phyloP scores from a whole-genome alignment of 805 yeast species.

The Metschnikowia kunwiensis region DNA sequence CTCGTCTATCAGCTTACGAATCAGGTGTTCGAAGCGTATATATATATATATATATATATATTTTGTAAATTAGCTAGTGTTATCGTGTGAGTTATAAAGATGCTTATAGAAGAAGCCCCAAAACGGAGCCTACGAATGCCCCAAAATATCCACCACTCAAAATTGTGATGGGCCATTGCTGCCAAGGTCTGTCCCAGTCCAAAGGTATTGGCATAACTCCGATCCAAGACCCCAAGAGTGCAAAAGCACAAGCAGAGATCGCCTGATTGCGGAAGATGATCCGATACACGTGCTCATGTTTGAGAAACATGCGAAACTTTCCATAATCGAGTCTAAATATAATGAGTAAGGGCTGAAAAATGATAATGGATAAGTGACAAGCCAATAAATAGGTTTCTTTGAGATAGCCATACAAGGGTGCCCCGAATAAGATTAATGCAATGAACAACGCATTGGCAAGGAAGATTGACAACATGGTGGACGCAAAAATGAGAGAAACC shows the following conservation, averaged over 20 bases:
- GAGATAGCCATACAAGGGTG: conserved; percentile 59
- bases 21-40: too few species aligned
- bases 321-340: conserved; percentile 50
- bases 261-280: conserved; percentile 26
- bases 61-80: too few species aligned
- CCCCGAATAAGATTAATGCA: conserved; percentile 66
- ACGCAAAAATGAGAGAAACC: conserved; percentile 10
- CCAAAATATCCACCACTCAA: conserved; percentile 77
- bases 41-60: too few species aligned
- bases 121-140: conserved; percentile 50
- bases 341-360: conserved; percentile 62
- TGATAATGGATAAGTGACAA: conserved; percentile 56
- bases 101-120: conserved; percentile 6
- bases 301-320: conserved; percentile 25
- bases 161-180: conserved; percentile 89
- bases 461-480: conserved; percentile 27
- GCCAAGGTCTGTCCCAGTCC: conserved; percentile 99
- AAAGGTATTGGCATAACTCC: conserved; percentile 93
- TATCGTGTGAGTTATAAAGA: too few species aligned
- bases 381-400: conserved; percentile 59
- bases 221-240: conserved; percentile 73
- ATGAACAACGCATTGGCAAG: conserved; percentile 40
- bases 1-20: too few species aligned
- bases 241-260: conserved; percentile 26
- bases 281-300: conserved; percentile 27